phyloP scores from a whole-genome alignment of 2,329 filamentous ascomycete species.

The Penicillium sp. region DNA sequence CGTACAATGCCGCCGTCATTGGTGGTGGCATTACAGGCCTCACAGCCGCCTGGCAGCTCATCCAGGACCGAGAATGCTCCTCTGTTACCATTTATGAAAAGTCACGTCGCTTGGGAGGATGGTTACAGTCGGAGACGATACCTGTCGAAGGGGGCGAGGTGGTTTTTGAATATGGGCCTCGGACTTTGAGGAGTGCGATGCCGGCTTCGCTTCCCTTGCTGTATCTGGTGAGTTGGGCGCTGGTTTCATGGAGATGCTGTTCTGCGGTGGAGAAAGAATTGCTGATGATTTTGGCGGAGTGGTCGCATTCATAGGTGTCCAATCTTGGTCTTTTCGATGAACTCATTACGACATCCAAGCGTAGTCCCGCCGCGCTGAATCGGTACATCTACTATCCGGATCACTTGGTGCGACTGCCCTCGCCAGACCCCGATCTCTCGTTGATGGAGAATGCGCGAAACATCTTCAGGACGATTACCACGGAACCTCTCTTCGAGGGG shows the following conservation, averaged over 20 bases:
- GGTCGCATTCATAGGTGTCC: slow-evolving; percentile 45
- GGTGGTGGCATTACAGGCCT: slow-evolving; percentile 82
- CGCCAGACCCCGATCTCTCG: slow-evolving; percentile 28
- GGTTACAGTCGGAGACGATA: slow-evolving; percentile 65
- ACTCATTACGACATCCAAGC: slow-evolving; percentile 49
- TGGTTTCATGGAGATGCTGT: background rate
- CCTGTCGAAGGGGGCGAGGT: slow-evolving; percentile 56
- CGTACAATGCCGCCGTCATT: slow-evolving; percentile 57
- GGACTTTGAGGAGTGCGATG: slow-evolving; percentile 59
- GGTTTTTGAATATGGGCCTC: slow-evolving; percentile 76
- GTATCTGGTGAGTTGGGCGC: slow-evolving; percentile 56
- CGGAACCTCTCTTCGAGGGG: slow-evolving; percentile 53
- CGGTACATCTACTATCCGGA: slow-evolving; percentile 88
- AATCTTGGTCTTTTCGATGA: slow-evolving; percentile 53
- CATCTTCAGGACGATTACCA: slow-evolving; percentile 34
- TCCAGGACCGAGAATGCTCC: slow-evolving; percentile 59
- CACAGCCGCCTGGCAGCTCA: slow-evolving; percentile 69
- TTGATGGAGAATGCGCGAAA: slow-evolving; percentile 25
- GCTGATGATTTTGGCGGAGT: slow-evolving; percentile 5
- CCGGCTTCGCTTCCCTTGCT: slow-evolving; percentile 61
- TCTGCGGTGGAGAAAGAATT: slow-evolving; percentile 6
- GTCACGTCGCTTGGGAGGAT: slow-evolving; percentile 66
- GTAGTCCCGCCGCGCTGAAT: slow-evolving; percentile 51
- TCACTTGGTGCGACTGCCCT: slow-evolving; percentile 62
- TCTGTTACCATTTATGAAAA: slow-evolving; percentile 79